Conservation (phyloP, 768 basidiomycete genomes). For the Naganishia vaughanmartiniae region DNA sequence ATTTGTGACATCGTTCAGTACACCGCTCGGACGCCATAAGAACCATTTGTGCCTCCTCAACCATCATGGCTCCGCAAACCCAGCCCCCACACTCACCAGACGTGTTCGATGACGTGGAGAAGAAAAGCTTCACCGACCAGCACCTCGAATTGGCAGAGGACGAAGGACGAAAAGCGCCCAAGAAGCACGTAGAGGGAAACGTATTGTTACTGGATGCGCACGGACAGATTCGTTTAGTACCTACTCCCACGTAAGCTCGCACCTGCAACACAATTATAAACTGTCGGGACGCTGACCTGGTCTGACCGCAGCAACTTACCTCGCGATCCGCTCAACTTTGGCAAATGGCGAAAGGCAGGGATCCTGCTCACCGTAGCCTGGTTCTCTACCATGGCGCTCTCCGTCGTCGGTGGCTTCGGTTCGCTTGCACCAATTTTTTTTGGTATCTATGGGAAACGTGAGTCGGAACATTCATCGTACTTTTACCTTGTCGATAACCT, state of each 20-base stretch:
- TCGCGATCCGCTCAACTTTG: slow-evolving; percentile 11
- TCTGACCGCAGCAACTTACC: background rate
- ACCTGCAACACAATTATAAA: background rate
- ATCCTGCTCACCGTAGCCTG: slow-evolving; percentile 14
- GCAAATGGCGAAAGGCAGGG: slow-evolving; percentile 13
- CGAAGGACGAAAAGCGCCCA: background rate
- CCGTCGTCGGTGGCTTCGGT: slow-evolving; percentile 21
- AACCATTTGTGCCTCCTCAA: too few relatives aligned
- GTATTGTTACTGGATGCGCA: slow-evolving; percentile 9
- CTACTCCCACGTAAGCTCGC: slow-evolving; percentile 14
- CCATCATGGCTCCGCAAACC: background rate
- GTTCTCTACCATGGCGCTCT: slow-evolving; percentile 24
- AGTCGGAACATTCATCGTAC: background rate
- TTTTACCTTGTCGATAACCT: background rate
- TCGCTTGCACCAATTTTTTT: slow-evolving; percentile 21
- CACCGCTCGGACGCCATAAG: too few relatives aligned
- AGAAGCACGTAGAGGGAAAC: slow-evolving; percentile 24
- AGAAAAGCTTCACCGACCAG: background rate
- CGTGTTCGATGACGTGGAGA: slow-evolving; percentile 8
- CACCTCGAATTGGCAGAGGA: slow-evolving; percentile 3
- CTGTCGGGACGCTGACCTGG: background rate
- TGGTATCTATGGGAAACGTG: slow-evolving; percentile 16
- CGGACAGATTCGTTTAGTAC: slow-evolving; percentile 13
- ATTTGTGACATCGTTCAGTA: too few relatives aligned
- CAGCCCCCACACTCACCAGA: background rate